phyloP scores from a whole-genome alignment of 805 yeast species.

The Cyberlindnera nakhonratchasimensis region DNA sequence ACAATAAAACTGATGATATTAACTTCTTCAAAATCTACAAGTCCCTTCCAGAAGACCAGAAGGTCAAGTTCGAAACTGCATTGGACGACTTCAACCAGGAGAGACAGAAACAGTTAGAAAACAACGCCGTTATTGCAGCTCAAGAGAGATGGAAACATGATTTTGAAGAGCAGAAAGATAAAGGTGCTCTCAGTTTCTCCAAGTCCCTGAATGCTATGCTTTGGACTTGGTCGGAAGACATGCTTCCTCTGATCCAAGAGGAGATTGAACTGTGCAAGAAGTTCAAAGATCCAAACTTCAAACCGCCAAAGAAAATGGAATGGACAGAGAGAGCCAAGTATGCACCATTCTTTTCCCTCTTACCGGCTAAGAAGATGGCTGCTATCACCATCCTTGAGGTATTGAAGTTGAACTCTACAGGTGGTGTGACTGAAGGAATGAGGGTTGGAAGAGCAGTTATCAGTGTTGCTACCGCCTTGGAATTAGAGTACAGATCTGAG shows the following conservation, averaged over 20 bases:
- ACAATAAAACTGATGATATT: conserved; percentile 29
- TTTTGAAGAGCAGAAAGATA: conserved; percentile 58
- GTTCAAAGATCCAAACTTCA: conserved; percentile 29
- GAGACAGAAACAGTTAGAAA: conserved; percentile 75
- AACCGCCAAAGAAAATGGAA: conserved; percentile 26
- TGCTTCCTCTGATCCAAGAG: conserved; percentile 65
- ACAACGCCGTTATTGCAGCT: conserved; percentile 80
- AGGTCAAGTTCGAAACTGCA: conserved; percentile 55
- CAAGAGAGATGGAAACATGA: conserved; percentile 85
- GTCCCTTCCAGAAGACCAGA: conserved; percentile 45
- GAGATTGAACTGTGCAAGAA: conserved; percentile 58
- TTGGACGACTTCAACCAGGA: conserved; percentile 68
- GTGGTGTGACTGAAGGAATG: conserved; percentile 77
- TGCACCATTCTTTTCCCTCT: conserved; percentile 74
- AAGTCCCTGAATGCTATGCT: conserved; percentile 67
- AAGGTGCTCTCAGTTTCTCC: conserved; percentile 52
- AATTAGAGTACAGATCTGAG: conserved; percentile 77
- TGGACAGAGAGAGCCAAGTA: conserved; percentile 47
- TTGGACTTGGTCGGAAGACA: conserved; percentile 78
- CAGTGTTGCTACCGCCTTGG: conserved; percentile 79
- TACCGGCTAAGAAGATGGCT: conserved; percentile 76
- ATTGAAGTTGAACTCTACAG: conserved; percentile 67
- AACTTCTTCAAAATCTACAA: conserved; percentile 70
- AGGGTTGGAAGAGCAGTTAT: conserved; percentile 79
- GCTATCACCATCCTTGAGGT: conserved; percentile 83